A percentile compares a stretch with the other conserved stretches of the same genome.
phyloP scores from a whole-genome alignment of 176 grass and related monocot genomes.

The Paspalum notatum region DNA sequence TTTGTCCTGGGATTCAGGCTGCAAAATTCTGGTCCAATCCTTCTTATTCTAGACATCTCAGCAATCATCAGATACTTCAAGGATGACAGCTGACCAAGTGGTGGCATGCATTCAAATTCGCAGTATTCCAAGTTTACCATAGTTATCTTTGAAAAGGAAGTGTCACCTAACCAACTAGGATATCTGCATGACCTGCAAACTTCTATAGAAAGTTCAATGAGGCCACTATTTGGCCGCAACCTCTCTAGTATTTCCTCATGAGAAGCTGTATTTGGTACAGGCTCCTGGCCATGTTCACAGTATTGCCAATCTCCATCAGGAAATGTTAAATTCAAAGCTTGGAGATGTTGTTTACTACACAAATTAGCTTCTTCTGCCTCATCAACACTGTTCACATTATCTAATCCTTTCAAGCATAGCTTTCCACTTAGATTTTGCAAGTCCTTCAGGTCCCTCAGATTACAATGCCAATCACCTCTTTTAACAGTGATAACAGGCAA shows the following conservation, averaged over 20 bases:
- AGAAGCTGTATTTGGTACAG: background rate
- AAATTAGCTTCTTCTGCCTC: conserved; percentile 16
- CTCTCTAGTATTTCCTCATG: conserved; percentile 1
- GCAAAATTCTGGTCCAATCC: conserved; percentile 22
- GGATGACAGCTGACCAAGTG: conserved; percentile 22
- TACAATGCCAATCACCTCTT: background rate
- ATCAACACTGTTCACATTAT: background rate
- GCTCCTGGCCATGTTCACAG: conserved; percentile 13
- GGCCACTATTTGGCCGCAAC: conserved; percentile 8
- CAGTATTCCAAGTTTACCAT: background rate
- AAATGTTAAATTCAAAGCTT: conserved; percentile 2
- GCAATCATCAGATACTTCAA: background rate
- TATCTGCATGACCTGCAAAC: background rate
- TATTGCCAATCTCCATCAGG: conserved; percentile 21
- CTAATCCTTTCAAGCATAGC: conserved; percentile 28
- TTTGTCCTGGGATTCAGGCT: conserved; percentile 3
- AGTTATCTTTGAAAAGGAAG: conserved; percentile 23
- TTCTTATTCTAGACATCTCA: background rate
- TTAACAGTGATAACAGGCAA: conserved; percentile 18
- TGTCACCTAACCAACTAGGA: conserved; percentile 33
- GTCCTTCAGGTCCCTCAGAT: conserved; percentile 31
- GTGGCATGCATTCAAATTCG: conserved; percentile 13
- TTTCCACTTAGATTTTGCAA: conserved; percentile 22
- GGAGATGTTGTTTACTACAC: conserved; percentile 20
- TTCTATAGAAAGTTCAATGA: background rate